Base-by-base conservation (phyloP, 2,329 filamentous ascomycete genomes). In the Epichloe sp. region DNA sequence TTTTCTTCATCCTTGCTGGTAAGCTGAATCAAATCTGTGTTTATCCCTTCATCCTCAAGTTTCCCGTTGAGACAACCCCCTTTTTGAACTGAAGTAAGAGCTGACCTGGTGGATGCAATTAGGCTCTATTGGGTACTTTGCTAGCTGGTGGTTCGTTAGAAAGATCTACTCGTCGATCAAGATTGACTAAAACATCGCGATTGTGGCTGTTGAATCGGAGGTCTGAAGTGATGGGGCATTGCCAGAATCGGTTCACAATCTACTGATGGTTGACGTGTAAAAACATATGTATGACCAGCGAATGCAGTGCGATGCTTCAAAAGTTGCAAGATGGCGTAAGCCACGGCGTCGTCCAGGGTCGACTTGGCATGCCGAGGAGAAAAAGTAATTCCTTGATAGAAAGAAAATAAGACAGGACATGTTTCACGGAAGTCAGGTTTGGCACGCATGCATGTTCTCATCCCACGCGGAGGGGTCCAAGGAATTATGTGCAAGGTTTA, bases 141-240 rank as follows among this genome's bases (percentile, higher is more conserved):
- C 93, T 8, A 94, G 88, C 65, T 97, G 90, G 88, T 79, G 85
- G 65, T 98, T 98, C 65, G 85, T 95, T 49, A 81, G 87, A 58
- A 91, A 86, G 67, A 98, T 98, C 55, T 98, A 98, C 68, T 75
- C 82, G 23, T 96, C 90, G n/a, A 95, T 98, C 72, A 98, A 98
- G 75, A 89, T 98, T 57, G 93, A 98, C 65, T 98, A 72, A 67
- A 53, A 4, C 2, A 12, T 35, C 10, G 31, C 14, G 15, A 38
- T 23, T 44, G 40, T 17, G 31, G 31, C 38, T 17, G 11, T 23
- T 49, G 26, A 11, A 14, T 5, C 23, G 31, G 19, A 21, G n/a
- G 15, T 17, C 21, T n/a, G 23, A 14, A 6, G 31, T 11, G 17
- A 21, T n/a, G 5, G 38, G 17, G 14, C 19, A 12, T 7, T 6